Evolutionary conservation across 257 asterid species (phyloP).

Genomic region (Petunia secreta): DNA sequence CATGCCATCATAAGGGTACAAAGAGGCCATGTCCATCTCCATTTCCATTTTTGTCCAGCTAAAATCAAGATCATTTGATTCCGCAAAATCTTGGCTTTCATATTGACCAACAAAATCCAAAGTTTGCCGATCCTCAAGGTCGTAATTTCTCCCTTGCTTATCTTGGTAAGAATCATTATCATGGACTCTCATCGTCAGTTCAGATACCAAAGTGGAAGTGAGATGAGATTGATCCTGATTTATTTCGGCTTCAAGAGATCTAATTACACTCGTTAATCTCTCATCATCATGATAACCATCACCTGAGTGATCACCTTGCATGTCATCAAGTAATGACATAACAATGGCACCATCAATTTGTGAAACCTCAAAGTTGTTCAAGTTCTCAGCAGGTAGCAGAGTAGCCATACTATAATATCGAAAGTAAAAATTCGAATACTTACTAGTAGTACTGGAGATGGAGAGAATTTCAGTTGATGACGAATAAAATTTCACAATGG

Average conservation of each 20-base stretch:
- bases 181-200: background rate
- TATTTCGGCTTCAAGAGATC: slow-evolving; percentile 18
- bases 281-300: background rate
- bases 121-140: background rate
- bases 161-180: background rate
- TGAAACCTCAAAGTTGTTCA: slow-evolving; percentile 10
- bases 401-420: slow-evolving; percentile 1
- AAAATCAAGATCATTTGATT: slow-evolving; percentile 21
- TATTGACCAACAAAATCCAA: background rate
- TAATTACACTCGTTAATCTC: slow-evolving; percentile 23
- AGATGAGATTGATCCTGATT: background rate
- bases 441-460: background rate
- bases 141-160: background rate
- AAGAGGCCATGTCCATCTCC: background rate
- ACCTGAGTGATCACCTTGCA: background rate
- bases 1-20: background rate
- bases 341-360: background rate
- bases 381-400: slow-evolving; percentile 23
- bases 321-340: slow-evolving; percentile 28
- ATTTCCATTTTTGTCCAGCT: slow-evolving; percentile 16
- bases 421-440: background rate
- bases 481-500: background rate
- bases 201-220: background rate
- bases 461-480: background rate
- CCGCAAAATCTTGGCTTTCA: background rate